Base-by-base conservation (phyloP, 371 early-diverging fungal genomes). In the Gilbertella persicaria region DNA sequence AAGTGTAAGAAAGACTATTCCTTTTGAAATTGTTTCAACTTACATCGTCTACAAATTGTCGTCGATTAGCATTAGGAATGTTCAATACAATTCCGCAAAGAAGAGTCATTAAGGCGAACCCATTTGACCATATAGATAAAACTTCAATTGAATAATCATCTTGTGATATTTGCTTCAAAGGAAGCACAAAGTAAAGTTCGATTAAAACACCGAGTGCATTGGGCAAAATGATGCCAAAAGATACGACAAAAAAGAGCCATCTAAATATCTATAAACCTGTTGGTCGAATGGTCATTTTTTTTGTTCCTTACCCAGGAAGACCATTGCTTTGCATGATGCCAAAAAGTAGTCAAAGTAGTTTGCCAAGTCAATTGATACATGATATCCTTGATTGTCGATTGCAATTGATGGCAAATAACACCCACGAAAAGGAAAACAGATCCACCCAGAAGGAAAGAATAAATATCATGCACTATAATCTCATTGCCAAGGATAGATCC, bases 381-480 rank as follows among this genome's bases (percentile, higher is more conserved):
- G 9, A 57, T 29, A 42, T 56, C 53, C 14, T 25, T n/a, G n/a
- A 53, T 10, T n/a, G 47, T 17, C 6, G 42, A 33, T 9, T 14
- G 49, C 19, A 30, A 26, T 17, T 25, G 28, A 13, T 7, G 1
- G 4, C 8, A 10, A 5, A 20, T 37, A 5, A 17, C n/a, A 45
- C 20, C 53, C 23, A 43, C 4, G 13, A 57, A 24, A 2, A 70
- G 25, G 23, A 67, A 17, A 24, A 67, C n/a, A 8, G 36, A 26
- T 2, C 52, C 60, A 12, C 75, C 75, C 0, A 54, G 24, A 13
- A 48, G 39, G 42, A 61, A 77, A 13, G 85, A 61, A 49, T 87
- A 87, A 2, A 82, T 49, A 46, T 87, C 87, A 50, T 87, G 85
- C 1, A 84, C 74, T 13, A 58, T 54, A 3, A 46, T 47, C 2